Evolutionary conservation across 306 rosid genomes (phyloP), one percentile per base, ranked within the genome.

Genomic region (Fragaria vesca): DNA sequence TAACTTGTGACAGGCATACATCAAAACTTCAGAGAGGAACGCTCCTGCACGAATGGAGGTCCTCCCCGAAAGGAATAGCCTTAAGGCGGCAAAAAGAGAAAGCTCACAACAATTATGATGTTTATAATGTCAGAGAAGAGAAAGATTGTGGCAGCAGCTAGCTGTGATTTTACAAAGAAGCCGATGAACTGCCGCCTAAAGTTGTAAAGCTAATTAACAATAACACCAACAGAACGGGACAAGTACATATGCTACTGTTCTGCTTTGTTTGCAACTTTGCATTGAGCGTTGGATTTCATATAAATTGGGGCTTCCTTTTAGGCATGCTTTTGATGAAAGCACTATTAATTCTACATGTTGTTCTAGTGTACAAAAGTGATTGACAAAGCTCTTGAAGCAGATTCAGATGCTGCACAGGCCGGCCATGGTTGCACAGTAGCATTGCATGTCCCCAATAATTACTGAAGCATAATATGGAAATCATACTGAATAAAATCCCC

Each of bases 331-430:
- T 66, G 47, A 16, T 36, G 15, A 36, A 66, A 66, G 70, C 46
- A 36, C 70, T 66, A 18, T 24, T 24, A 24, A 24, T 18, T 36
- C 70, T 66, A 15, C 46, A 15, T 66, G 70, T 12, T 66, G 2
- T 16, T 66, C 12, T 12, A 36, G 26, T 66, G 3, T 6, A 3
- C 24, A 36, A 66, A 66, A 66, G 47, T 66, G 70, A 66, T 36
- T 36, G 6, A 66, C 47, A 66, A 32, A 63, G 42, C 43, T 30
- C 43, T 2, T 63, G 68, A 32, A 63, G 40, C 18, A 32, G 21
- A 63, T 30, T 6, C 21, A 66, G 70, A 63, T 63, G 69, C 69
- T 63, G 21, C 69, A 15, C 69, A 61, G 16, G 63, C 63, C 63
- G 38, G 66, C 66, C 66, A 26, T 61, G 66, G 38, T 61, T 61